Evolutionary conservation across 2,329 filamentous ascomycete species (phyloP).

Genomic region (Cladosporium sp.): DNA sequence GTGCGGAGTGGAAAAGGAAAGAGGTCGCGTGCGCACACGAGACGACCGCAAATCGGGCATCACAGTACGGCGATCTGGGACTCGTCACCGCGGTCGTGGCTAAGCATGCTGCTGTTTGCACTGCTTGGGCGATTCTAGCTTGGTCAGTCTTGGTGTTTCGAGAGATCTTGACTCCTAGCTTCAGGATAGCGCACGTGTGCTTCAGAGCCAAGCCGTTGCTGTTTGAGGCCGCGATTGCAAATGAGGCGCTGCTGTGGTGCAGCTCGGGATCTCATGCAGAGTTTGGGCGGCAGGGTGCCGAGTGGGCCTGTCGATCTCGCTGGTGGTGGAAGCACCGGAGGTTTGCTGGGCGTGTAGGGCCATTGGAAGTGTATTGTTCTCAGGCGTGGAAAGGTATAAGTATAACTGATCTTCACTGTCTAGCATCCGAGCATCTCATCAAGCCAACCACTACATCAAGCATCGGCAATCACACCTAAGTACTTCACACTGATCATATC

Average conservation of each 20-base stretch:
- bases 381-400: neutral
- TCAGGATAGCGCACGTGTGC: neutral
- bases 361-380: conserved; percentile 4
- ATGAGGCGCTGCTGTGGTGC: conserved; percentile 14
- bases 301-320: conserved; percentile 14
- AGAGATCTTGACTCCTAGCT: neutral
- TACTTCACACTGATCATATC: neutral
- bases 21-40: neutral
- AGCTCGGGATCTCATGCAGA: conserved; percentile 7
- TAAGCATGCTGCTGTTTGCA: neutral
- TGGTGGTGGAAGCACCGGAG: conserved; percentile 1
- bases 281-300: neutral
- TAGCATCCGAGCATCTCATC: neutral
- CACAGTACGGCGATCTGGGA: neutral
- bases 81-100: conserved; percentile 6
- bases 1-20: neutral
- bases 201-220: neutral
- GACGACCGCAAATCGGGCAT: neutral
- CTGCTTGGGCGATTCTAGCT: neutral
- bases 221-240: conserved; percentile 13
- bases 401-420: neutral
- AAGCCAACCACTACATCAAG: neutral
- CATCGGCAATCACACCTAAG: neutral
- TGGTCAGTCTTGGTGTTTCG: neutral
- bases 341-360: conserved; percentile 8